A percentile compares a stretch with the other conserved stretches of the same genome.
phyloP scores from a whole-genome alignment of 2,329 filamentous ascomycete genomes.

The Verticillium isaacii region DNA sequence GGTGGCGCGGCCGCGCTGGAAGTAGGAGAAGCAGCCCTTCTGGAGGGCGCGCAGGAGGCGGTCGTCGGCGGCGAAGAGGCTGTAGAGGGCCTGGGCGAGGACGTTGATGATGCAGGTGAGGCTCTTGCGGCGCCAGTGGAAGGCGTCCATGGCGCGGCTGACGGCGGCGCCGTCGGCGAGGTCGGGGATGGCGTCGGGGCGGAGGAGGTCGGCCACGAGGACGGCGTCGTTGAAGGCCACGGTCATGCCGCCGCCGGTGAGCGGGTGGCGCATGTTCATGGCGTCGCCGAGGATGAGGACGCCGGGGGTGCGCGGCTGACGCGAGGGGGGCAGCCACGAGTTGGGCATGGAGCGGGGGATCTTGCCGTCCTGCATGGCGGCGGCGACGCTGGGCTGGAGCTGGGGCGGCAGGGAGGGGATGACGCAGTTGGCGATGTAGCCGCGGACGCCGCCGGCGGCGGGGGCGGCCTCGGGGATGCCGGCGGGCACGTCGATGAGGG shows the following conservation, averaged over 20 bases:
- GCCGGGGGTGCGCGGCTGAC: slow-evolving; percentile 47
- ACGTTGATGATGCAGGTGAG: slow-evolving; percentile 91
- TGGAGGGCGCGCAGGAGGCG: slow-evolving; percentile 74
- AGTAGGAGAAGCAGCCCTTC: slow-evolving; percentile 89
- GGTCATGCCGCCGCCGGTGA: slow-evolving; percentile 97
- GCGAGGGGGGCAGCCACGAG: slow-evolving; percentile 77
- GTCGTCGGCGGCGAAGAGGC: slow-evolving; percentile 83
- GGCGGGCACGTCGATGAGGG: slow-evolving; percentile 81
- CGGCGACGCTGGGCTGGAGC: slow-evolving; percentile 68
- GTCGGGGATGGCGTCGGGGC: slow-evolving; percentile 61
- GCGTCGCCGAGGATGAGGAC: slow-evolving; percentile 87
- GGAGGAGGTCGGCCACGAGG: slow-evolving; percentile 68
- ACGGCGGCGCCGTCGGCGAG: slow-evolving; percentile 66
- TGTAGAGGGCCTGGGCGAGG: slow-evolving; percentile 90
- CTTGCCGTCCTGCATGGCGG: slow-evolving; percentile 71
- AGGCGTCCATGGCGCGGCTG: slow-evolving; percentile 61
- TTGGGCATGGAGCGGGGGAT: slow-evolving; percentile 89
- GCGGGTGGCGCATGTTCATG: slow-evolving; percentile 98
- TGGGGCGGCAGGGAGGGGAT: slow-evolving; percentile 70
- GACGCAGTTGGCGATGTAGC: slow-evolving; percentile 75
- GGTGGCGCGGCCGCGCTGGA: slow-evolving; percentile 69
- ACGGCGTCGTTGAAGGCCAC: slow-evolving; percentile 93
- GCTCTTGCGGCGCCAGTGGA: slow-evolving; percentile 85
- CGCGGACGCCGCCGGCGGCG: slow-evolving; percentile 75
- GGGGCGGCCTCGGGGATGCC: slow-evolving; percentile 68